Evolutionary conservation across 1,284 basidiomycete genomes (phyloP).

Genomic region (Marasmius oreades): DNA sequence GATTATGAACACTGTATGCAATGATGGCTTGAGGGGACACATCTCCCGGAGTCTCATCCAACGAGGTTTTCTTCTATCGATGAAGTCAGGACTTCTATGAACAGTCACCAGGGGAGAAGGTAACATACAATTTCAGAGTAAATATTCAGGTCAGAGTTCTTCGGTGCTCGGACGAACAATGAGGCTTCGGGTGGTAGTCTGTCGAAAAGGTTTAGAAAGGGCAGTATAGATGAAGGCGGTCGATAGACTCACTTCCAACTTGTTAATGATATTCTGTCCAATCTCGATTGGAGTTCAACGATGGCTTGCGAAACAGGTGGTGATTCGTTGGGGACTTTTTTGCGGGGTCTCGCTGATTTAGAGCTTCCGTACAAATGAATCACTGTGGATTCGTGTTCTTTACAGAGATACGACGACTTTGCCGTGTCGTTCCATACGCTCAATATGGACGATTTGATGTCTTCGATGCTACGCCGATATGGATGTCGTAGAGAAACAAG

Average conservation of each 20-base stretch:
- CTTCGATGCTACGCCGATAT: slow-evolving; percentile 43
- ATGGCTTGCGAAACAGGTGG: slow-evolving; percentile 35
- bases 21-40: slow-evolving; percentile 41
- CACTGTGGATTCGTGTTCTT: slow-evolving; percentile 48
- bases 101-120: slow-evolving; percentile 6
- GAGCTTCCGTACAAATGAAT: slow-evolving; percentile 43
- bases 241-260: slow-evolving; percentile 54
- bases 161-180: slow-evolving; percentile 59
- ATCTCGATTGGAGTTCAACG: slow-evolving; percentile 39
- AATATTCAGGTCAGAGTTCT: slow-evolving; percentile 63
- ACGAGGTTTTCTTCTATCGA: slow-evolving; percentile 28
- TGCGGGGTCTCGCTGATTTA: slow-evolving; percentile 24
- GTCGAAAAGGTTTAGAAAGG: slow-evolving; percentile 1
- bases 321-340: slow-evolving; percentile 44
- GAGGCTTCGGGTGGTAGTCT: slow-evolving; percentile 53
- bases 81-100: slow-evolving; percentile 6
- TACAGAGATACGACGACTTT: slow-evolving; percentile 54
- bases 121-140: slow-evolving; percentile 41
- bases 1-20: slow-evolving; percentile 56
- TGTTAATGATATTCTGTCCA: slow-evolving; percentile 47
- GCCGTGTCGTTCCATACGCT: slow-evolving; percentile 50
- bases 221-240: neutral
- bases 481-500: neutral
- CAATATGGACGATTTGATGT: slow-evolving; percentile 44
- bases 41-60: slow-evolving; percentile 19